These are phyloP conservation scores for Fusarium siculi DNA, from an alignment of 2,329 filamentous ascomycete species.

Conservation along the genomic window DNA sequence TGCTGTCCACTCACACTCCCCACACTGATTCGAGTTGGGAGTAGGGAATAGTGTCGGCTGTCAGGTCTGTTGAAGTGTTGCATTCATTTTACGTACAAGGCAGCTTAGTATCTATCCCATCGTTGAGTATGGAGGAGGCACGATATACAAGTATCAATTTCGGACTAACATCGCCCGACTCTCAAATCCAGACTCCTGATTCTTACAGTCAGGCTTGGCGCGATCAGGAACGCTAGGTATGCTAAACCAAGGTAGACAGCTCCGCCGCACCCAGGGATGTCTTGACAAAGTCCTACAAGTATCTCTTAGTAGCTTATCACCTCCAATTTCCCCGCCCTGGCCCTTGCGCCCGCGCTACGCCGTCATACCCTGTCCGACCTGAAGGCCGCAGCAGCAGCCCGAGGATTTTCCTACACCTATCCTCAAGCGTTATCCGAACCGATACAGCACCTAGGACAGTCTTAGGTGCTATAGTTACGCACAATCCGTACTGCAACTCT, in stretches of 20 bases:
- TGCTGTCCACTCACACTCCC: slow-evolving; percentile 28
- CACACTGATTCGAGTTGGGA: slow-evolving; percentile 10
- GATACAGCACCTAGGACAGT: neutral
- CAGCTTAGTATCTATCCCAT: neutral
- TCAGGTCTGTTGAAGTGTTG: neutral
- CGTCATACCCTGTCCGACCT: slow-evolving; percentile 31
- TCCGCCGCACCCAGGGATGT: neutral
- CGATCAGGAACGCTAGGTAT: slow-evolving; percentile 8
- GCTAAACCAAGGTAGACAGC: neutral
- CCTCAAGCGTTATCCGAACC: slow-evolving; percentile 11
- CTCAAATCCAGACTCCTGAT: neutral
- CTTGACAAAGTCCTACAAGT: slow-evolving; percentile 3
- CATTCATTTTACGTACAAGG: slow-evolving; percentile 25
- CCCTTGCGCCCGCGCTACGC: slow-evolving; percentile 45
- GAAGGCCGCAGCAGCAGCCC: slow-evolving; percentile 11
- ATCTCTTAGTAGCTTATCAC: slow-evolving; percentile 31
- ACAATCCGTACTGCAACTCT: neutral
- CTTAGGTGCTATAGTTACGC: neutral
- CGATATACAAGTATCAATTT: neutral
- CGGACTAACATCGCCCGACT: slow-evolving; percentile 1
- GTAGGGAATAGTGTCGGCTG: slow-evolving; percentile 2
- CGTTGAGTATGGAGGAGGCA: neutral
- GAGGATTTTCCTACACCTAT: slow-evolving; percentile 15
- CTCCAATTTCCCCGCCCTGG: slow-evolving; percentile 47
- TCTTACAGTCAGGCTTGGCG: slow-evolving; percentile 4